These are phyloP conservation scores for Beta vulgaris DNA, from an alignment of 148 eudicot species.

Conservation along the genomic window DNA sequence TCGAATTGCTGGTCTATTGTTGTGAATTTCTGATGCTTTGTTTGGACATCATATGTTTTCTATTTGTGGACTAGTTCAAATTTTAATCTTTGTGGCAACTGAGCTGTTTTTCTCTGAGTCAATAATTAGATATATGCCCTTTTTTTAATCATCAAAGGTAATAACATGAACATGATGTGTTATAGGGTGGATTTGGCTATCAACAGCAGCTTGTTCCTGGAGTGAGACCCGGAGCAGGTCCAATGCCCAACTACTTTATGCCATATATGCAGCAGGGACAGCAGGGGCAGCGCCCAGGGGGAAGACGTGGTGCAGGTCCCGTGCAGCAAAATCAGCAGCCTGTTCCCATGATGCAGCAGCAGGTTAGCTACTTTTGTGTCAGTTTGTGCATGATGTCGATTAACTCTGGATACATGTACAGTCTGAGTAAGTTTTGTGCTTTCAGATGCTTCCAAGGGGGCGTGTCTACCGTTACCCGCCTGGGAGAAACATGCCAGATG, in stretches of 20 bases:
- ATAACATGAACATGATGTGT: background rate
- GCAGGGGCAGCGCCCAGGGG: constrained; percentile 84
- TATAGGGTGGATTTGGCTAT: constrained; percentile 87
- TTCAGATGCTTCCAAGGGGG: constrained; percentile 83
- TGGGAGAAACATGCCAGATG: constrained; percentile 63
- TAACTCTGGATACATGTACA: background rate
- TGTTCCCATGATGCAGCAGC: constrained; percentile 78
- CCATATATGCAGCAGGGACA: constrained; percentile 80
- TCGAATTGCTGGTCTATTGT: too few species aligned
- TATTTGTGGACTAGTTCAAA: too few species aligned
- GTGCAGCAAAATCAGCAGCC: constrained; percentile 76
- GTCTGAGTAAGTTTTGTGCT: background rate
- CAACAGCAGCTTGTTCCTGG: constrained; percentile 99
- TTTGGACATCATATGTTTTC: too few species aligned
- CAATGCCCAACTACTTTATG: constrained; percentile 76
- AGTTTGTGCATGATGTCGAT: background rate
- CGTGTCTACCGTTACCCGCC: constrained; percentile 79
- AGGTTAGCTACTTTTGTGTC: constrained; percentile 32
- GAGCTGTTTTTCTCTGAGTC: too few species aligned
- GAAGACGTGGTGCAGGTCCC: constrained; percentile 71
- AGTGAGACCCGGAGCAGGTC: constrained; percentile 76
- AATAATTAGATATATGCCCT: background rate
- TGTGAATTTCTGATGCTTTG: too few species aligned
- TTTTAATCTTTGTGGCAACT: too few species aligned
- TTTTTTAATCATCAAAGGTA: background rate